Percentiles rank a stretch among this genome's conserved stretches.
These are phyloP conservation scores for Calonectria honghensis DNA, from an alignment of 2,329 filamentous ascomycete species.

Conservation along the genomic window DNA sequence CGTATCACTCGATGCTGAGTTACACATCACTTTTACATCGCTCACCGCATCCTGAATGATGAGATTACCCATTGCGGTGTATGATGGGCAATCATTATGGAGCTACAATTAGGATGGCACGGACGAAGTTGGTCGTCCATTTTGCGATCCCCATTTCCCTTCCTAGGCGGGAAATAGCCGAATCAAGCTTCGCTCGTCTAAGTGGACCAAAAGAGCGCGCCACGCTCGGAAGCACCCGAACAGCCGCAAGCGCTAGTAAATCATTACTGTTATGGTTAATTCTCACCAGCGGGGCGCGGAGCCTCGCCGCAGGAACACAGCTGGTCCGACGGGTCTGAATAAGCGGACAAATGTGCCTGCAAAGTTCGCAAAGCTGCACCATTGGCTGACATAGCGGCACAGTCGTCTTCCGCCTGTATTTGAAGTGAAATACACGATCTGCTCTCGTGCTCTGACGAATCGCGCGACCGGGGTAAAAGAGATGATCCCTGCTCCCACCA, in stretches of 20 bases:
- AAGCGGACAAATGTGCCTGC: not conserved
- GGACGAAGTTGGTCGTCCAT: not conserved
- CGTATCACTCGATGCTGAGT: not conserved
- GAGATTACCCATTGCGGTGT: not conserved
- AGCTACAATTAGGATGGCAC: not conserved
- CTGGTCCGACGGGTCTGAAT: not conserved
- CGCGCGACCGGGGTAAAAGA: not conserved
- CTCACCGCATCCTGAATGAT: not conserved
- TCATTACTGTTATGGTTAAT: slow-evolving; percentile 5
- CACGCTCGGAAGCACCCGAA: not conserved
- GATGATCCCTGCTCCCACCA: not conserved
- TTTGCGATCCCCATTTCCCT: not conserved
- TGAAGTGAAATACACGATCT: not conserved
- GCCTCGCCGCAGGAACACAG: not conserved
- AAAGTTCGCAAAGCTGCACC: not conserved
- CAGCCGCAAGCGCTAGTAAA: not conserved
- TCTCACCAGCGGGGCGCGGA: not conserved
- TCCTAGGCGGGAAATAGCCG: not conserved
- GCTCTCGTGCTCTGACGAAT: not conserved
- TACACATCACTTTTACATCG: not conserved
- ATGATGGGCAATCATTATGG: not conserved
- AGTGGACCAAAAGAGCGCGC: not conserved
- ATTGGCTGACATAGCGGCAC: no score
- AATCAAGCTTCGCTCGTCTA: not conserved
- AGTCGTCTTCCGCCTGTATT: not conserved